Percentiles rank a stretch among this genome's conserved stretches.
These are phyloP conservation scores for Aspergillus alliaceus DNA, from an alignment of 2,329 filamentous ascomycete species.

Conservation along the genomic window DNA sequence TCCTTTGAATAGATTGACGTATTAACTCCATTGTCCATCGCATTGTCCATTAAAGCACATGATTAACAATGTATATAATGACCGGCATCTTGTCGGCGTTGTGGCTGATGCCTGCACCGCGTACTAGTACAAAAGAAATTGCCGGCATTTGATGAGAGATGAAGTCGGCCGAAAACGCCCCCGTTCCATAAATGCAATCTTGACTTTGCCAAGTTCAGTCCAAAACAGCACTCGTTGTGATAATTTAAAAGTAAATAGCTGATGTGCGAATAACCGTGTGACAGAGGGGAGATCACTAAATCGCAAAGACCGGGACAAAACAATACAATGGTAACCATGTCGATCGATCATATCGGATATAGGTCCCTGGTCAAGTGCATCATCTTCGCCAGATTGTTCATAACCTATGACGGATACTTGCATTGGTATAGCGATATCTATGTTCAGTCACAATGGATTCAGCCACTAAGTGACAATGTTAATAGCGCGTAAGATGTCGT, in stretches of 20 bases:
- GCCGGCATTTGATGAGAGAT: background rate
- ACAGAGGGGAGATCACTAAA: too few species aligned
- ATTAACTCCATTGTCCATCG: background rate
- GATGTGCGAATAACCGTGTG: too few species aligned
- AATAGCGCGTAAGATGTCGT: slow-evolving; percentile 60
- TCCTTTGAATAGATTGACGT: background rate
- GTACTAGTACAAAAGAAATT: slow-evolving; percentile 1
- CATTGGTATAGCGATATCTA: background rate
- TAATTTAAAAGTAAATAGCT: too few species aligned
- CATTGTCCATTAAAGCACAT: background rate
- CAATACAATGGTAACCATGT: background rate
- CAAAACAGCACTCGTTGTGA: too few species aligned
- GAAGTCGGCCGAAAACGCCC: background rate
- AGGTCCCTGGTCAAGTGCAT: background rate
- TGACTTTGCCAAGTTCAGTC: too few species aligned
- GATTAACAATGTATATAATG: background rate
- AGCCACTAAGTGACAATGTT: slow-evolving; percentile 18
- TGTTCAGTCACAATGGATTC: background rate
- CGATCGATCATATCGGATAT: background rate
- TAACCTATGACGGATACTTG: background rate
- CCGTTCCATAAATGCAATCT: background rate
- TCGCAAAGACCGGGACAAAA: too few species aligned
- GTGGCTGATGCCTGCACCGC: slow-evolving; percentile 1
- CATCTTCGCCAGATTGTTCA: background rate
- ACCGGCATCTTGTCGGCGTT: background rate